Base-by-base conservation (phyloP, 352 stramenopile genomes). In the Globisporangium radiosum region DNA sequence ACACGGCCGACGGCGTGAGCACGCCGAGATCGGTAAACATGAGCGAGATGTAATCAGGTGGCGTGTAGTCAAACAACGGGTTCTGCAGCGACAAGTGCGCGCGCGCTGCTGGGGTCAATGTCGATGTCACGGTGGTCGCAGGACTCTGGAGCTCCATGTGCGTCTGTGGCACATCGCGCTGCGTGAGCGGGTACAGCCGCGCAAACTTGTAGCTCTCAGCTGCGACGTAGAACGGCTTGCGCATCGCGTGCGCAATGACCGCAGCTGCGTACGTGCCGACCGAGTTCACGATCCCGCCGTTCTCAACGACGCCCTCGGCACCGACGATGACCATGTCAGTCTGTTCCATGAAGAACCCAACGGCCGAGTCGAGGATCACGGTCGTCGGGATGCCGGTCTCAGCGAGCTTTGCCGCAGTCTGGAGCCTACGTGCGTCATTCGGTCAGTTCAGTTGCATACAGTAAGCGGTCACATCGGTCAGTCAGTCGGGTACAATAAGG, bases 131-230 rank as follows among this genome's bases (percentile, higher is more conserved):
- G 13, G 47, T 15, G 38, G 19, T 15, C 15, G 59, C 60, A 19
- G 17, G 17, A 6, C 70, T 69, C 15, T 81, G 71, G 14, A 71
- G 67, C 63, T 68, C 67, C 68, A 83, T 87, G 36, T 86, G 71
- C 59, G 78, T 88, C 60, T 93, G 78, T 25, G 91, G 87, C 38
- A 98, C 76, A 75, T 99, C 97, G 48, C 84, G 74, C 76, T 99
- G 97, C 57, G 92, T 97, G 52, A 99, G 71, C n/a, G 97, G 97
- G 73, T 98, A 99, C 58, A 99, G 71, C 38, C 97, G 91, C 33
- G 95, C 95, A 76, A 99, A 99, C 68, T 99, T 99, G 78, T 98
- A 99, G 65, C 88, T 98, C 75, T 99, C 96, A 4, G 95, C 95
- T 0, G 96, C 96, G 14, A 99, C 97, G 82, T 99, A 99, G 70